phyloP scores from a whole-genome alignment of 768 basidiomycete species.

The Melanogaster broomeanus region DNA sequence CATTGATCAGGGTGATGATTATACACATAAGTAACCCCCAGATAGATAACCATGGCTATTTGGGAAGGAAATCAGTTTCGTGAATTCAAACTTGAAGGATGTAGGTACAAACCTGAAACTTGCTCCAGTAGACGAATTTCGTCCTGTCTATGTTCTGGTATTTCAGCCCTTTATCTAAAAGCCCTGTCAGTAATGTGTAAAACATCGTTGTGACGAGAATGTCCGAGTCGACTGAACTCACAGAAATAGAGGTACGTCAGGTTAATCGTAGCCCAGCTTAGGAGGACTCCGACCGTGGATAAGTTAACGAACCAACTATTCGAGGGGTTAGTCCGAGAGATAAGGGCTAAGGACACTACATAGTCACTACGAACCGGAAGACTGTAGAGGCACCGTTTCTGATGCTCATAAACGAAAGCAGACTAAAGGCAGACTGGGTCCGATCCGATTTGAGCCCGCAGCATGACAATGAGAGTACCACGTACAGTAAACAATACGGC shows the following conservation, averaged over 20 bases:
- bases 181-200: neutral
- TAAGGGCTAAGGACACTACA: neutral
- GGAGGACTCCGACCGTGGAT: conserved; percentile 64
- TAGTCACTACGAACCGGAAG: conserved; percentile 11
- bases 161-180: conserved; percentile 62
- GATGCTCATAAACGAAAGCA: conserved; percentile 64
- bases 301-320: conserved; percentile 70
- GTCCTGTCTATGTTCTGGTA: conserved; percentile 67
- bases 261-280: conserved; percentile 66
- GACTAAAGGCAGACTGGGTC: conserved; percentile 40
- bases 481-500: conserved; percentile 30
- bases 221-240: conserved; percentile 35
- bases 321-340: neutral
- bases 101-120: conserved; percentile 39
- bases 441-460: neutral
- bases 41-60: conserved; percentile 58
- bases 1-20: conserved; percentile 60
- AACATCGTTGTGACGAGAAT: neutral
- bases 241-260: conserved; percentile 71
- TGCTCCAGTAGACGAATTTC: conserved; percentile 60
- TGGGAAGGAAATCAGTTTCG: neutral
- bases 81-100: conserved; percentile 25
- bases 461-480: conserved; percentile 3
- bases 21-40: conserved; percentile 67
- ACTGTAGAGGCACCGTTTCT: conserved; percentile 47